Percentiles rank a stretch among this genome's conserved stretches.
Conservation (phyloP, 1,284 basidiomycete species). For the Exsudoporus floridanus region DNA sequence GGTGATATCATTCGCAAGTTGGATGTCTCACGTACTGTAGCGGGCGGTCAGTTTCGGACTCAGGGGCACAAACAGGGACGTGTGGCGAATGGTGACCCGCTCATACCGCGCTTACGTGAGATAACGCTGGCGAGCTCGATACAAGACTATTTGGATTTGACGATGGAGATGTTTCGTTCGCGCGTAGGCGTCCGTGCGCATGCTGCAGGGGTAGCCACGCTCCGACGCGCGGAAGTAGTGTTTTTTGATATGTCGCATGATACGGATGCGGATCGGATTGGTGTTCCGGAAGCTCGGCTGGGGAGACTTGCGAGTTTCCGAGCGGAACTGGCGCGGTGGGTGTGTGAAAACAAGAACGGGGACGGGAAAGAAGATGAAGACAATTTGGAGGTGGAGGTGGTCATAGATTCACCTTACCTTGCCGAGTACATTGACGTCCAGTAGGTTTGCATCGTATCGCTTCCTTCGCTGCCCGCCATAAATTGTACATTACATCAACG, state of each 20-base stretch:
- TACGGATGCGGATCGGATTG: not conserved
- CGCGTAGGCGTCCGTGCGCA: constrained; percentile 7
- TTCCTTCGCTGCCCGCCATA: no score
- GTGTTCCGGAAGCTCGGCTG: not conserved
- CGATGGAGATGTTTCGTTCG: constrained; percentile 15
- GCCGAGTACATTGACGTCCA: constrained; percentile 9
- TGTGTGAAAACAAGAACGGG: not conserved
- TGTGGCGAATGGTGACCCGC: not conserved
- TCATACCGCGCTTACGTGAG: constrained; percentile 13
- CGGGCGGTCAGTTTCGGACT: no score
- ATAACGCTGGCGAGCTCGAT: constrained; percentile 19
- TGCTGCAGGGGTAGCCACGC: not conserved
- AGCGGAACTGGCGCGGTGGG: not conserved
- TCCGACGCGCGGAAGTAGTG: constrained; percentile 10
- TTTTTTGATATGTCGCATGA: constrained; percentile 17
- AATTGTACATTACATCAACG: not conserved
- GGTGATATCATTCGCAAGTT: constrained; percentile 13
- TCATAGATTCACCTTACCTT: constrained; percentile 6
- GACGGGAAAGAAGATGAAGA: not conserved
- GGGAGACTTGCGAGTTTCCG: not conserved
- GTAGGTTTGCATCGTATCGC: not conserved
- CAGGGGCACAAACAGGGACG: not conserved
- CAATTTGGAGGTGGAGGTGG: constrained; percentile 5
- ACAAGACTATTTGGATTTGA: constrained; percentile 5
- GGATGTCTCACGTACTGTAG: not conserved